Evolutionary conservation across 2,329 filamentous ascomycete species (phyloP).

Genomic region (Botrytis galanthina): DNA sequence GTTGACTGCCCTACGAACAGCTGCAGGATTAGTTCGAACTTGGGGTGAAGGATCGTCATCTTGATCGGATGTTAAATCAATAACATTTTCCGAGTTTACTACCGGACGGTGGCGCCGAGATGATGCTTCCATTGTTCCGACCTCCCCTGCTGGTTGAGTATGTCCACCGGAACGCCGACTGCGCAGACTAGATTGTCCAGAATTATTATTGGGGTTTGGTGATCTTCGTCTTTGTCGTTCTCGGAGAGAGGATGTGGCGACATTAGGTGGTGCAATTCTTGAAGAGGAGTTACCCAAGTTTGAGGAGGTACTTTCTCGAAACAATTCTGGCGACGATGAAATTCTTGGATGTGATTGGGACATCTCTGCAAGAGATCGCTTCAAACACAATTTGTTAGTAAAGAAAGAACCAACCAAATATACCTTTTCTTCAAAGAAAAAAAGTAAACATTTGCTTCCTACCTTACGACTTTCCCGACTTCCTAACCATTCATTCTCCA

Average conservation of each 20-base stretch:
- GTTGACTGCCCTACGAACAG: background rate
- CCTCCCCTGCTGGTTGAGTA: slow-evolving; percentile 19
- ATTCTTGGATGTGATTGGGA: slow-evolving; percentile 35
- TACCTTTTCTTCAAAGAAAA: background rate
- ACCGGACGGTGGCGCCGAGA: slow-evolving; percentile 32
- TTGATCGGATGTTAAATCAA: slow-evolving; percentile 38
- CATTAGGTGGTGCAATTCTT: slow-evolving; percentile 22
- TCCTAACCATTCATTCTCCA: slow-evolving; percentile 14
- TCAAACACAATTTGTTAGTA: slow-evolving; percentile 21
- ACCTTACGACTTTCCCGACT: slow-evolving; percentile 19
- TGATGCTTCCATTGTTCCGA: slow-evolving; percentile 31
- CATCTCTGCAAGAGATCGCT: slow-evolving; percentile 37
- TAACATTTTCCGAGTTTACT: slow-evolving; percentile 36
- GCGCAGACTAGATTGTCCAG: slow-evolving; percentile 13
- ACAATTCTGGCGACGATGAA: slow-evolving; percentile 32
- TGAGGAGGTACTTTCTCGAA: slow-evolving; percentile 25
- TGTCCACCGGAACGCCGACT: background rate
- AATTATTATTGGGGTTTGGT: slow-evolving; percentile 34
- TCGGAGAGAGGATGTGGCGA: slow-evolving; percentile 21
- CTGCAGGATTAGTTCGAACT: slow-evolving; percentile 11
- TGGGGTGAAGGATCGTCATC: slow-evolving; percentile 27
- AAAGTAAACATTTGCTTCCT: slow-evolving; percentile 6
- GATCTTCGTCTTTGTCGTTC: slow-evolving; percentile 27
- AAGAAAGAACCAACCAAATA: background rate
- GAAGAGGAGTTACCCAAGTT: slow-evolving; percentile 18